phyloP scores from a whole-genome alignment of 2,329 filamentous ascomycete species.

The Fusarium foetens region DNA sequence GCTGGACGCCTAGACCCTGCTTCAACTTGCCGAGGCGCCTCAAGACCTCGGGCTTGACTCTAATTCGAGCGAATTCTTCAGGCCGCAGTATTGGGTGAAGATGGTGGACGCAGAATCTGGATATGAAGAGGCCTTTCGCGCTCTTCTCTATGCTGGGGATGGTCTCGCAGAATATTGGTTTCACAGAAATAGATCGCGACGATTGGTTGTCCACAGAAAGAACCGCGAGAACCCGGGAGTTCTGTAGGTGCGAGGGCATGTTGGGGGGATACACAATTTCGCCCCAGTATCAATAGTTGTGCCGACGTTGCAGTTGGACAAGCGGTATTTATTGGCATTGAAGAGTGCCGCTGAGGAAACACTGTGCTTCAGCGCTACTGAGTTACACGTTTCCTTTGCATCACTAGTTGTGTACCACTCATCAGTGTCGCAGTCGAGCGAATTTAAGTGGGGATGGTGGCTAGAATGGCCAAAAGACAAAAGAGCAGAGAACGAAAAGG shows the following conservation, averaged over 20 bases:
- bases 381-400: too few relatives aligned
- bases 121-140: neutral
- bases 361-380: too few relatives aligned
- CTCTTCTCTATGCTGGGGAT: fast-evolving
- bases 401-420: too few relatives aligned
- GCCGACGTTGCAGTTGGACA: too few relatives aligned
- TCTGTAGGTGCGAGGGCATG: neutral
- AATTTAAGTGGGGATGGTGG: too few relatives aligned
- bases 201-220: neutral
- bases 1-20: neutral
- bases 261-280: too few relatives aligned
- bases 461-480: too few relatives aligned
- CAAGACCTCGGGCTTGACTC: neutral
- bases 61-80: neutral
- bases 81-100: neutral
- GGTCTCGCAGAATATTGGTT: neutral
- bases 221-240: neutral
- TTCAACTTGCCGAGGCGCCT: neutral
- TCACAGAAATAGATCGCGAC: neutral
- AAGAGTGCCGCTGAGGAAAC: too few relatives aligned
- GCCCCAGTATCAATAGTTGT: too few relatives aligned
- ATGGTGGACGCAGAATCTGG: neutral
- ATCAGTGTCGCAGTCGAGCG: too few relatives aligned
- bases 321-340: too few relatives aligned
- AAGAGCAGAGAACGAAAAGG: too few relatives aligned